Conservation (phyloP, 2,329 filamentous ascomycete genomes). For the Botrytis cinerea region DNA sequence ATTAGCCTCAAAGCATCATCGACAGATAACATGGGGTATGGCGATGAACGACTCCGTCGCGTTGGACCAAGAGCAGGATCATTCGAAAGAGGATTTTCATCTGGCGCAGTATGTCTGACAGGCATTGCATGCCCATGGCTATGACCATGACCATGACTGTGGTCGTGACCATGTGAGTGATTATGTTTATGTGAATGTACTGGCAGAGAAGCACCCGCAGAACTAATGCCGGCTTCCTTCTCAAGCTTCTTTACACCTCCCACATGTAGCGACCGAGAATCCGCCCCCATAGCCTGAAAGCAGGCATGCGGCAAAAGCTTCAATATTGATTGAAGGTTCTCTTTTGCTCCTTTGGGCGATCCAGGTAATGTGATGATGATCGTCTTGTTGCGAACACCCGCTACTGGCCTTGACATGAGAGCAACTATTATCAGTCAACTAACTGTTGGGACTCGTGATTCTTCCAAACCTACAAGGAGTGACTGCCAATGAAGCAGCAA, state of each 20-base stretch:
- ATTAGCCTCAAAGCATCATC: conserved; percentile 77
- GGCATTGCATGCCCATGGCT: conserved; percentile 63
- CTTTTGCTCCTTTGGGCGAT: conserved; percentile 90
- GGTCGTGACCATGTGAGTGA: conserved; percentile 48
- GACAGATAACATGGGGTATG: conserved; percentile 89
- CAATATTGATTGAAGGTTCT: conserved; percentile 86
- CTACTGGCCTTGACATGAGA: conserved; percentile 92
- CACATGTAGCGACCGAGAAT: conserved; percentile 76
- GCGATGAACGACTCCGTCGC: conserved; percentile 77
- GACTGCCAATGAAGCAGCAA: conserved; percentile 77
- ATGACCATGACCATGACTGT: conserved; percentile 46
- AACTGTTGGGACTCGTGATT: neutral
- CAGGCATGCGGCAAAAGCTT: conserved; percentile 97
- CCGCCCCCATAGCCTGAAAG: conserved; percentile 77
- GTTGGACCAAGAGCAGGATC: conserved; percentile 63
- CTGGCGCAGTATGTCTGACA: conserved; percentile 70
- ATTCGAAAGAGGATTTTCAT: conserved; percentile 59
- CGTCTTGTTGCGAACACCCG: conserved; percentile 78
- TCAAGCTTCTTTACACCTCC: conserved; percentile 85
- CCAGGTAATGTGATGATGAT: conserved; percentile 89
- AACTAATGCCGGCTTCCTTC: conserved; percentile 68
- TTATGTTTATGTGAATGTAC: conserved; percentile 51
- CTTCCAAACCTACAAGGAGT: conserved; percentile 73
- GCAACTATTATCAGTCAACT: conserved; percentile 63
- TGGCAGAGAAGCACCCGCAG: conserved; percentile 33